These are phyloP conservation scores for Rutstroemia sp. DNA, from an alignment of 2,329 filamentous ascomycete genomes.

Conservation along the genomic window DNA sequence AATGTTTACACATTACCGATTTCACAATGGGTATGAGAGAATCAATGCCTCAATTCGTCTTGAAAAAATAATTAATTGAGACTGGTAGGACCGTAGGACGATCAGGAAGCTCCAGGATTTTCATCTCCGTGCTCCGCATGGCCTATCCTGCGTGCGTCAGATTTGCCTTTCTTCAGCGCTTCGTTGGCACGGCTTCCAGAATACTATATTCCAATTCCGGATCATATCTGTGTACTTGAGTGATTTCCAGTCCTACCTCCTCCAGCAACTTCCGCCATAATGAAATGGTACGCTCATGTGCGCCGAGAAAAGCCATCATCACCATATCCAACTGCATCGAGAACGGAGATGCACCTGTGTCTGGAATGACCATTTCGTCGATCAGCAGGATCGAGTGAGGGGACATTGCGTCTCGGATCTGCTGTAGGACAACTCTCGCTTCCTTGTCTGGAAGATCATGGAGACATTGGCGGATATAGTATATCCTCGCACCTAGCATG, in stretches of 20 bases:
- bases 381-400: conserved; percentile 18
- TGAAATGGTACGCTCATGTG: conserved; percentile 6
- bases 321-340: conserved; percentile 31
- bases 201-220: not conserved
- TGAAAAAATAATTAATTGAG: too few species aligned
- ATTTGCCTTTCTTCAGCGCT: not conserved
- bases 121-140: too few species aligned
- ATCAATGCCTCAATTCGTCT: too few species aligned
- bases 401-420: conserved; percentile 20
- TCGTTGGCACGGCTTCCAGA: not conserved
- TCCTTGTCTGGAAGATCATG: conserved; percentile 29
- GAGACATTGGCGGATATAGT: conserved; percentile 28
- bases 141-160: too few species aligned
- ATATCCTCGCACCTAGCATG: conserved; percentile 13
- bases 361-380: conserved; percentile 32
- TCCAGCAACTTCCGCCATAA: conserved; percentile 6
- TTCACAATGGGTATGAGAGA: too few species aligned
- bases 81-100: too few species aligned
- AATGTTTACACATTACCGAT: too few species aligned
- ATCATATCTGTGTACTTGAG: not conserved
- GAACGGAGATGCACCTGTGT: conserved; percentile 23
- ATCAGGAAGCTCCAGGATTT: too few species aligned
- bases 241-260: conserved; percentile 2
- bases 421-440: conserved; percentile 19
- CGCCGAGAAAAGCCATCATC: conserved; percentile 29